These are phyloP conservation scores for Pseudomonodictys pantanalensis DNA, from an alignment of 495 filamentous ascomycete genomes.

Conservation along the genomic window DNA sequence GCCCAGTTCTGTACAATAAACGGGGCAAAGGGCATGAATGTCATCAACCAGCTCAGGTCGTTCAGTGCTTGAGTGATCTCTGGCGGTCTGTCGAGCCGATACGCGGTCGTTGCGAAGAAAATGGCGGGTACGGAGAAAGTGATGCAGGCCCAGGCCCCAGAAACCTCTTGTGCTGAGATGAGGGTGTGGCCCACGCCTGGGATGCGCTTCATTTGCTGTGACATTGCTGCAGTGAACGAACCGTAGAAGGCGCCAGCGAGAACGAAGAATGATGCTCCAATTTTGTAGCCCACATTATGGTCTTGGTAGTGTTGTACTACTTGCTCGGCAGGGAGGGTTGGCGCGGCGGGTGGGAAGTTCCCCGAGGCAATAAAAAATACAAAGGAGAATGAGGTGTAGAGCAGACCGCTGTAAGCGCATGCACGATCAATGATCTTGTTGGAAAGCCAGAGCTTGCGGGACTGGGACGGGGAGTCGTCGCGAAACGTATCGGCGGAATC, in stretches of 20 bases:
- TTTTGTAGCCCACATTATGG: neutral
- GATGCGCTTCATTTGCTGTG: slow-evolving; percentile 7
- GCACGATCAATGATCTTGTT: neutral
- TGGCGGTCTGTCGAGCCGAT: slow-evolving; percentile 1
- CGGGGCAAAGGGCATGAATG: neutral
- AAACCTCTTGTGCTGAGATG: neutral
- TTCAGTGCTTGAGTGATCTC: slow-evolving; percentile 3
- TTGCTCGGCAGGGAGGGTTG: neutral
- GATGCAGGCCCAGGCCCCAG: neutral
- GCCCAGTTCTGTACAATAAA: neutral
- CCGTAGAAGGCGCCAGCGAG: neutral
- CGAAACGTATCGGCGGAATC: neutral
- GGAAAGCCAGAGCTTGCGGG: neutral
- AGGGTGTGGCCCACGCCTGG: neutral
- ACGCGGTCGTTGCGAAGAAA: slow-evolving; percentile 1
- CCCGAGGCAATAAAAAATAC: neutral
- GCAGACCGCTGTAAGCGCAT: neutral
- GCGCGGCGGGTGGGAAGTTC: neutral
- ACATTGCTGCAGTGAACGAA: neutral
- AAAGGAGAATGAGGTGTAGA: neutral
- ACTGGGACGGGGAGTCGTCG: neutral
- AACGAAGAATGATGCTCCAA: neutral
- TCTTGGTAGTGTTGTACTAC: neutral
- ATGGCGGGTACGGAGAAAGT: slow-evolving; percentile 2
- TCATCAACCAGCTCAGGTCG: neutral